Base-by-base conservation (phyloP, 352 stramenopile species). In the Aphanomyces invadans region DNA sequence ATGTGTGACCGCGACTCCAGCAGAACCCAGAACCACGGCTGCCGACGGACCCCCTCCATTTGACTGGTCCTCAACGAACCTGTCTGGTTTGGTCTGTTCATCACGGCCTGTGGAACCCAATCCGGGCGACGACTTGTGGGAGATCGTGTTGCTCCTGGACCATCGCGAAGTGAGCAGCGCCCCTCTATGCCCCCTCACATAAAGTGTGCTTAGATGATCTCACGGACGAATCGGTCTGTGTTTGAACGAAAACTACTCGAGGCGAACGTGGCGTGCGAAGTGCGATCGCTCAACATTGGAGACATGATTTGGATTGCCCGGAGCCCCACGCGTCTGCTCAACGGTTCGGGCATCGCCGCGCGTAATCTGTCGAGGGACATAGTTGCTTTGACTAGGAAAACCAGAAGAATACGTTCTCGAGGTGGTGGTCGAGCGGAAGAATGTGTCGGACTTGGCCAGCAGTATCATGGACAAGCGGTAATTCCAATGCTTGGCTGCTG, bases 161-260 rank as follows among this genome's bases (percentile, higher is more conserved):
- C 86, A 94, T 65, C 83, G 86, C 12, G 86, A 94, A 32, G 56
- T 65, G 38, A 21, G 9, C 9, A 31, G 9, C 10, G 29, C 19
- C 11, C n/a, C 11, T 26, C 11, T 51, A 42, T 42, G n/a, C n/a
- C n/a, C n/a, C n/a, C n/a, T n/a, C n/a, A 48, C 12, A 44, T 49
- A 7, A 21, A 17, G 26, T 64, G 23, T 57, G 17, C 21, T 10
- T 57, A 65, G 65, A 74, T 92, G 23, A 68, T 91, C 7, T 89
- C 86, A 45, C 72, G 82, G 3, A 75, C 79, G 21, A 92, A 91
- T 53, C 80, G 79, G 25, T 74, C 75, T 33, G 86, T 92, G 45
- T 57, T 94, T 9, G 86, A 94, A 48, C 78, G 83, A 26, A 94
- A 92, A 31, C 66, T 94, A n/a, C 70, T 90, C 5, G 86, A 94